Percentiles rank a stretch among this genome's conserved stretches.
phyloP scores from a whole-genome alignment of 805 yeast species.

The Candida hungchunana region DNA sequence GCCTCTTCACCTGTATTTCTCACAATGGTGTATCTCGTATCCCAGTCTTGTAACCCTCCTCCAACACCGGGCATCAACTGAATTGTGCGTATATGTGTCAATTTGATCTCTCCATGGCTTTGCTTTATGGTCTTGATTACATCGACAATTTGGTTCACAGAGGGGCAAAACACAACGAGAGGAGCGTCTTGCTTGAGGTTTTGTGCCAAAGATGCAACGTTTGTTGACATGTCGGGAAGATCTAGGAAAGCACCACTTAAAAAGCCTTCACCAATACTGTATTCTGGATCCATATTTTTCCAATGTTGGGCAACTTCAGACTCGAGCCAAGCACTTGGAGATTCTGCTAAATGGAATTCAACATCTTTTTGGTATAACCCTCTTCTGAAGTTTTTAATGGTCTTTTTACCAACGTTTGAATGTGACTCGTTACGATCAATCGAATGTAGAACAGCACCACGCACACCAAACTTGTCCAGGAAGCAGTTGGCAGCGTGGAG shows the following conservation, averaged over 20 bases:
- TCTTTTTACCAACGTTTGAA: conserved; percentile 37
- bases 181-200: conserved; percentile 39
- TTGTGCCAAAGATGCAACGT: conserved; percentile 31
- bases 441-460: conserved; percentile 45
- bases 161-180: conserved; percentile 42
- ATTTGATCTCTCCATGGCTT: conserved; percentile 27
- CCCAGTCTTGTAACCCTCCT: conserved; percentile 52
- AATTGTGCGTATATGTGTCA: conserved; percentile 35
- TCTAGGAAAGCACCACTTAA: conserved; percentile 44
- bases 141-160: conserved; percentile 44
- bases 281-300: conserved; percentile 21
- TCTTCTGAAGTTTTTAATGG: conserved; percentile 34
- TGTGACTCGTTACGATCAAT: conserved; percentile 39
- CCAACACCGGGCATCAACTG: conserved; percentile 46
- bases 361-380: conserved; percentile 44
- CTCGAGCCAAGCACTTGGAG: conserved; percentile 39
- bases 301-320: conserved; percentile 24
- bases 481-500: conserved; percentile 43
- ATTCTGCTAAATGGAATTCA: conserved; percentile 38
- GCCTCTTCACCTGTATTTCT: conserved; percentile 38
- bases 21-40: conserved; percentile 36
- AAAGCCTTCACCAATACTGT: conserved; percentile 26
- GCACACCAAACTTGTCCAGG: conserved; percentile 23
- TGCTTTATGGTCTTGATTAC: conserved; percentile 31
- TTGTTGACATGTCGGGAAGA: conserved; percentile 39